phyloP scores from a whole-genome alignment of 345 rosid genomes.

The Eucalyptus erythrocorys region DNA sequence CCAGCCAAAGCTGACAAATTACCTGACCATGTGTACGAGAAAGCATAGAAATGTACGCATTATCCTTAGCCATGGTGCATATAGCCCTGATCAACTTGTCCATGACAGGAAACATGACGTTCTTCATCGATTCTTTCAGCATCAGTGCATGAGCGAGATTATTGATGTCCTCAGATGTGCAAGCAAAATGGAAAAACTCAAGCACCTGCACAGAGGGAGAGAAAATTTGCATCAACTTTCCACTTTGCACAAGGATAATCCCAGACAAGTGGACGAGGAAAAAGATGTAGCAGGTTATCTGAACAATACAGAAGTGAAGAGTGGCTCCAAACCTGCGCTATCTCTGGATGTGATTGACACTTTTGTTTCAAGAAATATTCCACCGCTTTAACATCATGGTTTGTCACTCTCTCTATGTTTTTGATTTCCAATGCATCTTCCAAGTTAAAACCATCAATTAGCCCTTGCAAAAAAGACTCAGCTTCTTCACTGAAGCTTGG shows the following conservation, averaged over 20 bases:
- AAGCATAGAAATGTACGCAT: constrained; percentile 76
- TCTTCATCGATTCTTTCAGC: constrained; percentile 61
- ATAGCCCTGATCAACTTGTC: constrained; percentile 55
- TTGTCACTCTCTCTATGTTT: constrained; percentile 70
- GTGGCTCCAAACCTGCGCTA: constrained; percentile 44
- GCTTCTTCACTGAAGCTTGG: constrained; percentile 77
- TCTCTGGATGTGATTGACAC: constrained; percentile 71
- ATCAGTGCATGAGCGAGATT: constrained; percentile 88
- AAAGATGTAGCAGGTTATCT: neutral
- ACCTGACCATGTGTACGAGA: constrained; percentile 99
- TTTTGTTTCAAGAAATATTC: constrained; percentile 91
- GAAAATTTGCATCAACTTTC: neutral
- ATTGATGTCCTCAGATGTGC: constrained; percentile 95
- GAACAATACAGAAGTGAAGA: neutral
- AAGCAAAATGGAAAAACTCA: constrained; percentile 95
- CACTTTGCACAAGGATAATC: neutral
- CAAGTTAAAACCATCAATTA: constrained; percentile 51
- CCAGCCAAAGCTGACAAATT: neutral
- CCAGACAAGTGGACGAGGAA: neutral
- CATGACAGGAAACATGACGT: constrained; percentile 63
- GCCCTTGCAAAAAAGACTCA: constrained; percentile 40
- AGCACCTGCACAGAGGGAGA: constrained; percentile 45
- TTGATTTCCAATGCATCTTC: constrained; percentile 77
- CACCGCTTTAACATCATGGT: constrained; percentile 94
- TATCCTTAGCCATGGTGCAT: constrained; percentile 47